Conservation (phyloP, 73 alveolate species). For the Halteria grandinella region DNA sequence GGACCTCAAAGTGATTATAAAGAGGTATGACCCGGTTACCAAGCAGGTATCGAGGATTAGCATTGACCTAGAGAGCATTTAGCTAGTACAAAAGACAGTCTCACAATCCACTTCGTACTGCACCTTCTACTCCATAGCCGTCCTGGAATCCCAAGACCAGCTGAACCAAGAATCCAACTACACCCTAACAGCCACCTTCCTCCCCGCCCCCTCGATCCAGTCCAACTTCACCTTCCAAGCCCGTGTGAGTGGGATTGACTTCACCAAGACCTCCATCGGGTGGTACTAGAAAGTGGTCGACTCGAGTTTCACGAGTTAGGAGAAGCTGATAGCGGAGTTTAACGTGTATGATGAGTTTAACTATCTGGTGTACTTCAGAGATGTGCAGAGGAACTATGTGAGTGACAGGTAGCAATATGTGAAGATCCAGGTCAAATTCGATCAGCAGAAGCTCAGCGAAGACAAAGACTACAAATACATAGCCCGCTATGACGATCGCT, state of each 20-base stretch:
- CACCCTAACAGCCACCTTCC: constrained; percentile 35
- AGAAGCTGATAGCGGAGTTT: constrained; percentile 18
- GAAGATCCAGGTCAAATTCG: constrained; percentile 21
- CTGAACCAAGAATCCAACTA: constrained; percentile 6
- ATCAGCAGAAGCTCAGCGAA: constrained; percentile 16
- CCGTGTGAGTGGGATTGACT: constrained; percentile 25
- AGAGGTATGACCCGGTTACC: constrained; percentile 16
- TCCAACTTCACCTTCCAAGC: constrained; percentile 17
- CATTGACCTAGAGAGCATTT: constrained; percentile 7
- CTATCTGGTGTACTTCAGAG: constrained; percentile 22
- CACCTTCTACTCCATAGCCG: constrained; percentile 27
- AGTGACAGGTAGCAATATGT: constrained; percentile 27
- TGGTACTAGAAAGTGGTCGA: constrained; percentile 21
- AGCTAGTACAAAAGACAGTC: constrained; percentile 18
- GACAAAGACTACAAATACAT: constrained; percentile 28
- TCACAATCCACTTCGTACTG: constrained; percentile 33
- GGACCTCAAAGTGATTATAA: background rate
- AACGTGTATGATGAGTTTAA: constrained; percentile 43
- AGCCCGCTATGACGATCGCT: constrained; percentile 41
- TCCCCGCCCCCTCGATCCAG: background rate
- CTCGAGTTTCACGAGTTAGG: too few species aligned
- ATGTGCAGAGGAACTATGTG: constrained; percentile 24
- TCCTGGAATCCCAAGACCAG: constrained; percentile 14
- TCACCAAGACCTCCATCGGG: constrained; percentile 32
- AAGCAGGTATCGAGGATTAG: background rate